Base-by-base conservation (phyloP, 106 monocot species). In the Allium sativum region DNA sequence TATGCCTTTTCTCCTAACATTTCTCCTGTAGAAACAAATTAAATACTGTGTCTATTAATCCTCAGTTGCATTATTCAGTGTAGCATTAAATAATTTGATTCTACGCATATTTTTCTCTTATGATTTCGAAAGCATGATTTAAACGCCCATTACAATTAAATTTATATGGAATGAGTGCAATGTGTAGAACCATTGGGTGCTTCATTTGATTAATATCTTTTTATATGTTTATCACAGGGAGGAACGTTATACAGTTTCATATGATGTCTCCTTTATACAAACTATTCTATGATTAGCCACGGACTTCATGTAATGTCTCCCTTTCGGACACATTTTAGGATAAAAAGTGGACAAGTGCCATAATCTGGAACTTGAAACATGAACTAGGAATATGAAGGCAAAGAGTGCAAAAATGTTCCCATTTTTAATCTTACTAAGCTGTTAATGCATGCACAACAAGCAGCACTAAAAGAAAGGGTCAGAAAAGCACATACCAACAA, bases 1-100 rank as follows among this genome's bases (percentile, higher is more conserved):
- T 81, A 93, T 31, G 72, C 62, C 45, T 59, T 22, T 48, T 80
- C 71, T 44, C 89, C 85, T 44, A 89, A 18, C 58, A 65, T 48
- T n/a, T 93, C 83, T 41, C 84, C 93, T 88, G 16, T 55, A 67
- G 2, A 31, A 3, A 3, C 31, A 31, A 31, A 31, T 31, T 31
- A 31, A 31, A 31, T 1, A 31, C 31, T 31, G 0, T 31, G 5
- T 31, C 31, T 31, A 31, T 31, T 31, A 31, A 2, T 31, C 31
- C 31, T 31, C 31, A 31, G 31, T 31, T 31, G 5, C 31, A 31
- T 2, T 31, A 31, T 31, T 31, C 31, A 31, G 5, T 31, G 31
- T 31, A 31, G n/a, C 62, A 48, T 62, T 15, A 6, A 62, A 46
- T 46, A 21, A 44, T 47, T 21, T 3, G 21, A 62, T 17, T 62